Evolutionary conservation across 495 filamentous ascomycete species (phyloP).

Genomic region (Daldinia grandis): DNA sequence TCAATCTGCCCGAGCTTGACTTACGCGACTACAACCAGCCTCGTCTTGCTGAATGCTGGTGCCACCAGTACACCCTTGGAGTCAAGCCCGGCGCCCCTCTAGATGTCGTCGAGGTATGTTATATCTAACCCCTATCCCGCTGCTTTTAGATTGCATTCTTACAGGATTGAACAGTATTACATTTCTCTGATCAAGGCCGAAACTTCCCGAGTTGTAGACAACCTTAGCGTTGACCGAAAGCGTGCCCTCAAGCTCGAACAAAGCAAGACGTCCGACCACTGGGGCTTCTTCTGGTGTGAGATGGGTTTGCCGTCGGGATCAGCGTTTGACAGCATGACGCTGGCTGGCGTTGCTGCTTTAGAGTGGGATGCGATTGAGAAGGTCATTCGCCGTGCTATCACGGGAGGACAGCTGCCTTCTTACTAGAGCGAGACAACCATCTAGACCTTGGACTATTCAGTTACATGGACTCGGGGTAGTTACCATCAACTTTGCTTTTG

Average conservation of each 20-base stretch:
- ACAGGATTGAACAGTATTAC: slow-evolving; percentile 55
- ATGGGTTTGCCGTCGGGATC: slow-evolving; percentile 42
- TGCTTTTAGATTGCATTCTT: slow-evolving; percentile 23
- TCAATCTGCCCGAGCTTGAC: slow-evolving; percentile 32
- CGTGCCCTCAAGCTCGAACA: slow-evolving; percentile 48
- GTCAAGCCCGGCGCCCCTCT: slow-evolving; percentile 50
- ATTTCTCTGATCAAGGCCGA: slow-evolving; percentile 60
- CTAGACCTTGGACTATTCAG: neutral
- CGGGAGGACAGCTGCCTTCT: slow-evolving; percentile 19
- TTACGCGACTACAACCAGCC: slow-evolving; percentile 48
- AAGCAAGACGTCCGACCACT: slow-evolving; percentile 45
- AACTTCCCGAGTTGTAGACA: slow-evolving; percentile 43
- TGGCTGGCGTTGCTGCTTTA: slow-evolving; percentile 43
- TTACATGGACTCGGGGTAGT: neutral
- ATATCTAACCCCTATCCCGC: slow-evolving; percentile 24
- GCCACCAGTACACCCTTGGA: slow-evolving; percentile 50
- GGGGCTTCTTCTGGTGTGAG: slow-evolving; percentile 57
- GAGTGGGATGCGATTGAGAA: slow-evolving; percentile 56
- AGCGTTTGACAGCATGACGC: slow-evolving; percentile 46
- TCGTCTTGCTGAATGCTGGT: slow-evolving; percentile 51
- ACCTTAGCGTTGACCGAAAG: slow-evolving; percentile 36
- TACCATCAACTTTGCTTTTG: neutral
- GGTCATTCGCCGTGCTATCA: slow-evolving; percentile 46
- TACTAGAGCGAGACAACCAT: slow-evolving; percentile 2
- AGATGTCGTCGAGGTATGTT: slow-evolving; percentile 59